These are phyloP conservation scores for Gracilaria vermiculophylla DNA, from an alignment of 23 red algal genomes.

Conservation along the genomic window DNA sequence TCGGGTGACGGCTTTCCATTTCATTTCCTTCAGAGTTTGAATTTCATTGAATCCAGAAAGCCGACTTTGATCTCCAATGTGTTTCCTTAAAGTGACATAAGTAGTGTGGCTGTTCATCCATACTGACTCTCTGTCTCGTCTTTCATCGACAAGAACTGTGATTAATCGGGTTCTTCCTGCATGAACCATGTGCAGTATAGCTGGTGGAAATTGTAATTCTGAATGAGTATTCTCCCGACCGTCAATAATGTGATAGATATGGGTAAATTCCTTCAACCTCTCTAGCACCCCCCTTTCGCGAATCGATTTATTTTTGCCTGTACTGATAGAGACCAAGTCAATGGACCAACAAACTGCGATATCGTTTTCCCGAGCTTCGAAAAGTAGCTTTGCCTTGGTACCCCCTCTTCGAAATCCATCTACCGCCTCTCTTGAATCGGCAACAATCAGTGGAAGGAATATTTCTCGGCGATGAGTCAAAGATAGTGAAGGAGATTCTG, in stretches of 20 bases:
- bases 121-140: background rate
- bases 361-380: constrained; percentile 28
- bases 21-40: background rate
- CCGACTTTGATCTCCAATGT: background rate
- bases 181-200: constrained; percentile 8
- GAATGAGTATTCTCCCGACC: constrained; percentile 13
- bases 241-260: constrained; percentile 43
- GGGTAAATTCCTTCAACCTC: constrained; percentile 6
- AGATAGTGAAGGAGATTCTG: constrained; percentile 16
- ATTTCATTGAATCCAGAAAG: background rate
- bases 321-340: background rate
- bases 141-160: constrained; percentile 40
- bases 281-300: background rate
- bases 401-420: constrained; percentile 26
- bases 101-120: background rate
- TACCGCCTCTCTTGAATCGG: constrained; percentile 14
- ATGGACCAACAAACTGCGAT: constrained; percentile 16
- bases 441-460: constrained; percentile 32
- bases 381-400: constrained; percentile 7
- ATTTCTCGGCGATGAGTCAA: background rate
- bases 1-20: background rate
- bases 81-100: background rate
- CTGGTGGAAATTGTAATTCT: constrained; percentile 11
- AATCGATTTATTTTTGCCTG: background rate
- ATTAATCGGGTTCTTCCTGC: constrained; percentile 18